phyloP scores from a whole-genome alignment of 2,329 filamentous ascomycete species.

The Elsinoe fawcettii region DNA sequence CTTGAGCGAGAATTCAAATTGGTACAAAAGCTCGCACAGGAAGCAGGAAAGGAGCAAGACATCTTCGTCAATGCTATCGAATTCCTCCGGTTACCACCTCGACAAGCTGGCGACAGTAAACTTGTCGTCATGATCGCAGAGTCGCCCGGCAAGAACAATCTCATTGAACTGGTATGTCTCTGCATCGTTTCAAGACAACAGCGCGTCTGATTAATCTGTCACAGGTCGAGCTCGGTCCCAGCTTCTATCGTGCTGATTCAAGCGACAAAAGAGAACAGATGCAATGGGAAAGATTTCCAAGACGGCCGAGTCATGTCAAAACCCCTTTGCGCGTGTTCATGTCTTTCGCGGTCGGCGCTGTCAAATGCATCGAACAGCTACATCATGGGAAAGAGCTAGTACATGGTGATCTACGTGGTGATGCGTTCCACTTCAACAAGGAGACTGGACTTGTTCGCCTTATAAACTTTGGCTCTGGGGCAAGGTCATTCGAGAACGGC shows the following conservation, averaged over 20 bases:
- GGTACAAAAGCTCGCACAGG: conserved; percentile 46
- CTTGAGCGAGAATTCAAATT: conserved; percentile 85
- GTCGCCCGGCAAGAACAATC: conserved; percentile 64
- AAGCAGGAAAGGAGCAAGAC: conserved; percentile 55
- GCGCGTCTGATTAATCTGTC: background rate
- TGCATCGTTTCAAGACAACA: background rate
- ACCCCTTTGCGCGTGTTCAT: conserved; percentile 65
- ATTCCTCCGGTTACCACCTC: conserved; percentile 61
- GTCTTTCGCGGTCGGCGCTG: conserved; percentile 83
- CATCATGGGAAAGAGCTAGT: conserved; percentile 81
- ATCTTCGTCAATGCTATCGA: conserved; percentile 79
- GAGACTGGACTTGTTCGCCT: conserved; percentile 67
- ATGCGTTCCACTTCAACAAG: conserved; percentile 79
- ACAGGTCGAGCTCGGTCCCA: conserved; percentile 63
- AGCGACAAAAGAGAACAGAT: background rate
- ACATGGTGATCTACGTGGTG: conserved; percentile 82
- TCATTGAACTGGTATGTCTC: conserved; percentile 48
- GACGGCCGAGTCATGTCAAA: background rate
- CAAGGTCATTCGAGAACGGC: conserved; percentile 83
- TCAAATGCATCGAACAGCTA: conserved; percentile 79
- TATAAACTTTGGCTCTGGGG: conserved; percentile 76
- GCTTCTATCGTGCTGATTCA: conserved; percentile 31
- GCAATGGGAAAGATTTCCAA: background rate
- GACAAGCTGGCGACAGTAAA: conserved; percentile 60
- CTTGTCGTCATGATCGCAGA: conserved; percentile 77